Evolutionary conservation across 192 early-diverging fungal species (phyloP).

Genomic region (Umbelopsis sp.): DNA sequence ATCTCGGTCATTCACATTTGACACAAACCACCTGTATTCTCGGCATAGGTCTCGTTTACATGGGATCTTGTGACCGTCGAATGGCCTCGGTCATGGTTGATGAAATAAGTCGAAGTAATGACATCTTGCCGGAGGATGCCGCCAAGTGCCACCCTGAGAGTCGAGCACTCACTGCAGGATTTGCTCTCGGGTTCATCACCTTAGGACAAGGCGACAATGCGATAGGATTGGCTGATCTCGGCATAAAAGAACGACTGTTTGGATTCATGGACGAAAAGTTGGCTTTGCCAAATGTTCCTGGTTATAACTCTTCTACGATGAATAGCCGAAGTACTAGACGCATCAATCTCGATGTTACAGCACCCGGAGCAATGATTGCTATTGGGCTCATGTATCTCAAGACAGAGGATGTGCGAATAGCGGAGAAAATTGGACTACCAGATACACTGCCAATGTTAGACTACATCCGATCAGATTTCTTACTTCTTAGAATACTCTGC

Average conservation of each 20-base stretch:
- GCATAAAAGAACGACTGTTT: conserved; percentile 56
- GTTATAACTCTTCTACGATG: conserved; percentile 62
- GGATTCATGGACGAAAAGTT: conserved; percentile 41
- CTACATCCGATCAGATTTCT: conserved; percentile 69
- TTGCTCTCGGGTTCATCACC: conserved; percentile 82
- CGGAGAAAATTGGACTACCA: conserved; percentile 66
- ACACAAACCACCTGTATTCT: conserved; percentile 71
- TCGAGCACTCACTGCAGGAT: conserved; percentile 78
- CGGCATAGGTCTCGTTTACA: conserved; percentile 76
- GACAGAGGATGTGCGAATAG: conserved; percentile 68
- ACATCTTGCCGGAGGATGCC: conserved; percentile 22
- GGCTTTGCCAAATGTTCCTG: conserved; percentile 58
- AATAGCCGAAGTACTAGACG: conserved; percentile 37
- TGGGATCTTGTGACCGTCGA: conserved; percentile 65
- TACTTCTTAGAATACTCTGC: conserved; percentile 70
- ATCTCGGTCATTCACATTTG: conserved; percentile 65
- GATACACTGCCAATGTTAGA: conserved; percentile 58
- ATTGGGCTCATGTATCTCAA: conserved; percentile 84
- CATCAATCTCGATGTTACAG: conserved; percentile 51
- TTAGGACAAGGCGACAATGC: conserved; percentile 64
- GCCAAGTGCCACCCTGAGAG: conserved; percentile 51
- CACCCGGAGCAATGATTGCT: conserved; percentile 75
- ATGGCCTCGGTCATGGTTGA: conserved; percentile 75
- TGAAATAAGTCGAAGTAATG: conserved; percentile 53
- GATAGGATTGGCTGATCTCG: conserved; percentile 53